Evolutionary conservation across 1,139 yeast species (phyloP), one percentile per base, ranked within the genome.

Genomic region (Sugiyamaella grinbergsii): DNA sequence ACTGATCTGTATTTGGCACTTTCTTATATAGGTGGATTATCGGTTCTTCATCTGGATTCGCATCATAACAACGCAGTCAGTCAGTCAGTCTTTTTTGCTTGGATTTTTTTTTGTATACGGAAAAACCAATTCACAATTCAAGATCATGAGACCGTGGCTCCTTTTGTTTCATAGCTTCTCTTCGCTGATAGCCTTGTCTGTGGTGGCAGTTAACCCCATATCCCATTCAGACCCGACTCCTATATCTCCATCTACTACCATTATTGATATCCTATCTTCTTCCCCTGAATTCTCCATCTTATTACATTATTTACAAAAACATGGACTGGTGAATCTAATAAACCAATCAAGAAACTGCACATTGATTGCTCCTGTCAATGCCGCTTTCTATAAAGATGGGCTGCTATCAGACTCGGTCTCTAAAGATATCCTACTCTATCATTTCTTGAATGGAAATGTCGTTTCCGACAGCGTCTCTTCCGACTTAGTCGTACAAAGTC

Each of bases 361-460:
- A 0, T 70, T 91, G 16, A 66, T 89, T 42, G 97, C 97, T 0
- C 97, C 98, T 0, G 78, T 87, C 16, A 89, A 91, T 68, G 82
- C 85, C 60, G 97, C 96, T 0, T 90, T 86, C 67, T 74, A 71
- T 13, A 61, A 56, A 11, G 54, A 31, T 20, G 28, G 15, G 2
- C 16, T 18, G 22, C 26, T 13, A 10, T 23, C 52, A 3, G 56
- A 49, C 6, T 45, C 49, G 5, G 54, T 71, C 45, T 59, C 72
- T 6, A 46, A 56, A 4, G 70, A 67, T 26, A 58, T 60, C 29
- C 55, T 72, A 29, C 61, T 70, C 2, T 68, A 70, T 55, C 73
- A 71, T 49, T 44, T 72, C 15, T 53, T 72, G 46, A 61, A 69
- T 53, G 60, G 58, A 4, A 56, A 69, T 1, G 59, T 68, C 3